Base-by-base conservation (phyloP, 2,329 filamentous ascomycete species). In the Monosporascus sp. region DNA sequence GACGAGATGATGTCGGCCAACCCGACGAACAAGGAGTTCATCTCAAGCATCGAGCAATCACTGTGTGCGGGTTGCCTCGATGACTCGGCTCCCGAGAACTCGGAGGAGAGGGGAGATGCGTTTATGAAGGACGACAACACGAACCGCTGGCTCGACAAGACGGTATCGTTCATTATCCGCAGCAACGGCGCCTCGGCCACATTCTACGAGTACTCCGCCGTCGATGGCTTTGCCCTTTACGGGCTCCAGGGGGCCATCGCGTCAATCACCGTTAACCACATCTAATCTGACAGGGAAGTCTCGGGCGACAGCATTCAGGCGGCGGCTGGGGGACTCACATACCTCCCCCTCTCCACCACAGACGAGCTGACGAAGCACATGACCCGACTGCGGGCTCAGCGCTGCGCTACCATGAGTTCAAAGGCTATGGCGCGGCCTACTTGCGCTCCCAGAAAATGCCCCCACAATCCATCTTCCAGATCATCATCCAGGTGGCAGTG, bases 71-170 rank as follows among this genome's bases (percentile, higher is more conserved):
- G 55, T 19, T 54, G 43, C 46, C 22, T 57, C 6, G 55, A 57
- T 24, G 46, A 55, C n/a, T 26, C 37, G n/a, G 7, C 19, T n/a
- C 55, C 55, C 19, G 20, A 54, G 16, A 57, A 49, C n/a, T 27
- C 48, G 9, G 19, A 24, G 24, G 52, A 55, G 24, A 43, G 46
- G 5, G 41, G 37, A 24, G 47, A n/a, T 14, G 37, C 43, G 27
- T 48, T 50, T n/a, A 40, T 55, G 43, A 38, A 48, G 9, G 52
- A 51, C 26, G 55, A 57, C 38, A 45, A 46, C 37, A 49, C 51
- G 14, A 57, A 57, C 37, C 50, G 55, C 22, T 57, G 55, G 55
- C 49, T 55, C 9, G 55, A 57, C 26, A 57, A 57, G 40, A 55
- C 50, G 4, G 49, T 52, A 46, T 34, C 40, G 27, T 51, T 55